These are phyloP conservation scores for Panicum miliaceum DNA, from an alignment of 176 grass and related monocot species.

Conservation along the genomic window DNA sequence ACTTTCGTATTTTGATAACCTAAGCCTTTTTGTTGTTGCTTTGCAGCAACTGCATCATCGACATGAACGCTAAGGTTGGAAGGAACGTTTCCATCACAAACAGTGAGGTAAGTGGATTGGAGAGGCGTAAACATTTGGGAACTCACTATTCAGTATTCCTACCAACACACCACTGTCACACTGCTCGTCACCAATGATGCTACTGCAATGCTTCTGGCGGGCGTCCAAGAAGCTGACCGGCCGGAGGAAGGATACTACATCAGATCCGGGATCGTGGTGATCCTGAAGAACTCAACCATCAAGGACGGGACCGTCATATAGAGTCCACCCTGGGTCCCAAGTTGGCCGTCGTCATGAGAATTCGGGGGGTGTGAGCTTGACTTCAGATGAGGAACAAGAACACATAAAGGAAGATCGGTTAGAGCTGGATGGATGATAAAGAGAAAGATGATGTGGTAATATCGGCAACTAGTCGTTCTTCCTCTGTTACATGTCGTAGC, in stretches of 20 bases:
- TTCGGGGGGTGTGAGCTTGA: not conserved
- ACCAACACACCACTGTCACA: not conserved
- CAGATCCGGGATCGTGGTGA: slow-evolving; percentile 62
- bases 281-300: slow-evolving; percentile 70
- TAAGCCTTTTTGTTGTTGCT: not conserved
- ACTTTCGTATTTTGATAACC: not conserved
- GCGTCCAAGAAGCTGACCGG: slow-evolving; percentile 70
- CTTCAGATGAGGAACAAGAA: not conserved
- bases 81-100: slow-evolving; percentile 65
- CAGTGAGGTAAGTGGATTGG: slow-evolving; percentile 43
- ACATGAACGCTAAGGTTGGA: slow-evolving; percentile 80
- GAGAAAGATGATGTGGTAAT: not conserved
- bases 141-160: not conserved
- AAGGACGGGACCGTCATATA: slow-evolving; percentile 74
- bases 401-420: not conserved
- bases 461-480: not conserved
- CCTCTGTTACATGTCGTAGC: slow-evolving; percentile 14
- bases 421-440: not conserved
- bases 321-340: not conserved
- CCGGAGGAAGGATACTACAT: slow-evolving; percentile 67
- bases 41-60: slow-evolving; percentile 79
- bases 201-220: slow-evolving; percentile 22
- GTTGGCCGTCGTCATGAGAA: not conserved
- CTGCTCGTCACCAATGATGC: too few species aligned
- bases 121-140: not conserved